phyloP scores from a whole-genome alignment of 2,329 filamentous ascomycete genomes.

The Camptophora hylomeconis region DNA sequence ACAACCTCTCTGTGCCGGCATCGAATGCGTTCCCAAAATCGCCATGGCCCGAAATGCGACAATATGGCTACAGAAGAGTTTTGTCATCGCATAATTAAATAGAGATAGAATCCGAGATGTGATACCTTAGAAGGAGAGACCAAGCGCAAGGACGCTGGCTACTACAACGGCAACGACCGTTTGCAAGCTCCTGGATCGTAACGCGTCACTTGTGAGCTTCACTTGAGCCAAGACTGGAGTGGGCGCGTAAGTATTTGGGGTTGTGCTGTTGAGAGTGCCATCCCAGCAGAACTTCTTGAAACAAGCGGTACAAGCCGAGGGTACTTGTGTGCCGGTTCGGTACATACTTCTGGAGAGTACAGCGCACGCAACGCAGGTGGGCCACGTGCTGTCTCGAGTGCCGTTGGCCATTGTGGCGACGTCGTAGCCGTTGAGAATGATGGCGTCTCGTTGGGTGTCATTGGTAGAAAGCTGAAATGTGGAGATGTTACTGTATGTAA shows the following conservation, averaged over 20 bases:
- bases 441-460: conserved; percentile 51
- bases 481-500: conserved; percentile 61
- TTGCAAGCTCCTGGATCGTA: too few relatives aligned
- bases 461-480: conserved; percentile 14
- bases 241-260: conserved; percentile 43
- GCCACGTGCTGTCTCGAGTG: conserved; percentile 54
- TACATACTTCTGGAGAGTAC: conserved; percentile 64
- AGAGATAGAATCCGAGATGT: too few relatives aligned
- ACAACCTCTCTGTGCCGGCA: too few relatives aligned
- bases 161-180: too few relatives aligned
- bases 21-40: too few relatives aligned
- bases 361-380: conserved; percentile 76
- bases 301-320: conserved; percentile 60
- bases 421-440: conserved; percentile 79
- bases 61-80: too few relatives aligned
- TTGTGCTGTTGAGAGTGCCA: conserved; percentile 51
- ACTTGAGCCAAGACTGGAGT: conserved; percentile 5
- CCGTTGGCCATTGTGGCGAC: conserved; percentile 72
- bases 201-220: too few relatives aligned
- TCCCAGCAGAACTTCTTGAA: conserved; percentile 87
- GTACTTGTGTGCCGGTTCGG: conserved; percentile 55
- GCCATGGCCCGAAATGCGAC: too few relatives aligned
- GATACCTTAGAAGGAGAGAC: too few relatives aligned
- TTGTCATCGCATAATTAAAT: too few relatives aligned
- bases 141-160: too few relatives aligned